phyloP scores from a whole-genome alignment of 2,329 filamentous ascomycete genomes.

The Colletotrichum acutatum region DNA sequence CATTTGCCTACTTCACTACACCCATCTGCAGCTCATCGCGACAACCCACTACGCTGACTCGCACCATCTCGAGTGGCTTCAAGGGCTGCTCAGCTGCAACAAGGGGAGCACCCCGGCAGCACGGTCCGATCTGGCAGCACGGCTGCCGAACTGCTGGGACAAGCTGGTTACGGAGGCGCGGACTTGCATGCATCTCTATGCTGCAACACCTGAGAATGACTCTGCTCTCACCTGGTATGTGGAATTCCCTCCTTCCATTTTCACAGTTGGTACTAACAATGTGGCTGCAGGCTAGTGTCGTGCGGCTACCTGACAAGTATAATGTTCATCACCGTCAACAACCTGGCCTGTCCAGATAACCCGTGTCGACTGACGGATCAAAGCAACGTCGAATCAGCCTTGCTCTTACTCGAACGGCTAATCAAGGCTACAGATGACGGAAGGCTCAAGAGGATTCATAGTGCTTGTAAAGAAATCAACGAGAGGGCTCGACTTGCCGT shows the following conservation, averaged over 20 bases:
- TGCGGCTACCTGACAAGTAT: slow-evolving; percentile 30
- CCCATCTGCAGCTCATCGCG: slow-evolving; percentile 15
- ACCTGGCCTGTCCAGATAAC: slow-evolving; percentile 3
- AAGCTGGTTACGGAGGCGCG: slow-evolving; percentile 21
- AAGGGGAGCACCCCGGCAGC: not conserved
- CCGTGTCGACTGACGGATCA: slow-evolving; percentile 11
- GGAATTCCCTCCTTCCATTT: not conserved
- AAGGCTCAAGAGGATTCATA: slow-evolving; percentile 10
- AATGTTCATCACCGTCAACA: slow-evolving; percentile 33
- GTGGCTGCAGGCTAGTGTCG: slow-evolving; percentile 5
- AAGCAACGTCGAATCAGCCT: slow-evolving; percentile 23
- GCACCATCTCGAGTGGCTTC: slow-evolving; percentile 28
- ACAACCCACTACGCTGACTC: slow-evolving; percentile 25
- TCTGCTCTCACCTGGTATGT: slow-evolving; percentile 28
- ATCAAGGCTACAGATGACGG: slow-evolving; percentile 21
- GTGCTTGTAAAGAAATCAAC: slow-evolving; percentile 22
- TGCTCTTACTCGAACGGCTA: slow-evolving; percentile 1
- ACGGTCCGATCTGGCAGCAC: not conserved
- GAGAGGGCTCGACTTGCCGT: slow-evolving; percentile 1
- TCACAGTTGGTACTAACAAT: not conserved
- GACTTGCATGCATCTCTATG: slow-evolving; percentile 27
- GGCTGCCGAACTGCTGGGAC: slow-evolving; percentile 18
- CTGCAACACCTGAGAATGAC: slow-evolving; percentile 17
- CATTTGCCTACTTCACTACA: slow-evolving; percentile 24
- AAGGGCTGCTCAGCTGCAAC: slow-evolving; percentile 4